Percentiles rank a stretch among this genome's conserved stretches.
Evolutionary conservation across 805 yeast species (phyloP).

Genomic region (Candida silvatica): DNA sequence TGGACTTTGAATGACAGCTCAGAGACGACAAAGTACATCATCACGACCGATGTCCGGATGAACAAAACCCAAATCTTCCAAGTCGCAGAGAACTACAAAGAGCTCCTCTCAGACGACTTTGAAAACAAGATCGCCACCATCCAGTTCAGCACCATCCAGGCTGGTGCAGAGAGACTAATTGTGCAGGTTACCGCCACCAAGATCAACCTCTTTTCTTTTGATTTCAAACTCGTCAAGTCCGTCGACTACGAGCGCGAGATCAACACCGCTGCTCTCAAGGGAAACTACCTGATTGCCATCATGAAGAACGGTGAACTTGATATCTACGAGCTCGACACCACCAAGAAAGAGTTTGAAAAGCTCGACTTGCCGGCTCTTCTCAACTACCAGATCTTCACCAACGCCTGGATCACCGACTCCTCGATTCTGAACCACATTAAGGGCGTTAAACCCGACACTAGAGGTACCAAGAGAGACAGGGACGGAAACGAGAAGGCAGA

Average conservation of each 20-base stretch:
- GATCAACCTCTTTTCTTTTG: conserved; percentile 52
- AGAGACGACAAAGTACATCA: conserved; percentile 42
- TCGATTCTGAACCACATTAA: conserved; percentile 34
- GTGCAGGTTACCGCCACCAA: conserved; percentile 69
- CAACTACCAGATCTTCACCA: conserved; percentile 43
- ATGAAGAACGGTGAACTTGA: conserved; percentile 65
- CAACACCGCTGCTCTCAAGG: conserved; percentile 52
- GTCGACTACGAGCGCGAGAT: conserved; percentile 52
- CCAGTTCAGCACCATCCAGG: conserved; percentile 43
- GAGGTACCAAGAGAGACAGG: conserved; percentile 8
- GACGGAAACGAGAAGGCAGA: conserved; percentile 10
- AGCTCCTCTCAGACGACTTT: conserved; percentile 54
- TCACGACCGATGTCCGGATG: conserved; percentile 62
- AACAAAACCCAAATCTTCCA: conserved; percentile 62
- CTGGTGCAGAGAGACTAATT: conserved; percentile 39
- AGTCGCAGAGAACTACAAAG: conserved; percentile 51
- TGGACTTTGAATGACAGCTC: conserved; percentile 51
- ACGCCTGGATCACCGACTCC: conserved; percentile 55
- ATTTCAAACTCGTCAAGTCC: conserved; percentile 45
- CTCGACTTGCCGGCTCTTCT: conserved; percentile 26
- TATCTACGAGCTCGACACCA: conserved; percentile 34
- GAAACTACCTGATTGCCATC: conserved; percentile 55
- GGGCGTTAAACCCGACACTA: conserved; percentile 11
- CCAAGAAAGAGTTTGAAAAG: conserved; percentile 14
- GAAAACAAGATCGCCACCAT: conserved; percentile 56